Conservation (phyloP, 345 rosid species). For the Limnanthes douglasii region DNA sequence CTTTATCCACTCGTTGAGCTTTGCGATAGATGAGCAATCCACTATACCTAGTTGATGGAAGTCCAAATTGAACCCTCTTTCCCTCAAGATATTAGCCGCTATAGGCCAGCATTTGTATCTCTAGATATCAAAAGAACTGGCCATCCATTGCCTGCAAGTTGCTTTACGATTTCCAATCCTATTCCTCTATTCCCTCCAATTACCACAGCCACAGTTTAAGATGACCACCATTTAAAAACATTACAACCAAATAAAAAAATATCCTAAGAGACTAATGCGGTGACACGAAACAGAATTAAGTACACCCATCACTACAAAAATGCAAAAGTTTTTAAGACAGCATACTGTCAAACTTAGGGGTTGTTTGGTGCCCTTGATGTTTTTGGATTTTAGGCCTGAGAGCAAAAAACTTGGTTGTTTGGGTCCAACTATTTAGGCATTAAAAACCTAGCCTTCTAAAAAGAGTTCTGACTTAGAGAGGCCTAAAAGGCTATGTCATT, state of each 20-base stretch:
- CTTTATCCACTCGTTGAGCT: constrained; percentile 49
- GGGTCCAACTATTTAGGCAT: no score
- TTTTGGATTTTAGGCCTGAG: no score
- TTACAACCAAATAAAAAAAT: neutral
- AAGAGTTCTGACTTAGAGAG: no score
- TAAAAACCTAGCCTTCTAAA: no score
- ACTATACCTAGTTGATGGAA: constrained; percentile 68
- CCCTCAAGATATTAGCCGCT: constrained; percentile 62
- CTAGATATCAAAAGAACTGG: constrained; percentile 67
- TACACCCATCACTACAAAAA: no score
- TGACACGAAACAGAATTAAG: no score
- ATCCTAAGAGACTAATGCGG: no score
- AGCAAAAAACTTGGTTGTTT: no score
- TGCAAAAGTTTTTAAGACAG: no score
- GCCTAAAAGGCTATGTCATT: no score
- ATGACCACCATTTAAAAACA: constrained; percentile 74
- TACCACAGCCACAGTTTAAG: constrained; percentile 73
- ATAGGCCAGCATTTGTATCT: constrained; percentile 62
- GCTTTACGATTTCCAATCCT: constrained; percentile 86
- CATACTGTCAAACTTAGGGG: no score
- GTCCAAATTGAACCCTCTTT: constrained; percentile 69
- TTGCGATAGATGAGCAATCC: constrained; percentile 34
- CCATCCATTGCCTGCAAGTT: constrained; percentile 72
- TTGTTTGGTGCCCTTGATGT: no score
- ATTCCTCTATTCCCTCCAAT: constrained; percentile 92